phyloP scores from a whole-genome alignment of 805 yeast genomes.

The Saturnispora hagleri region DNA sequence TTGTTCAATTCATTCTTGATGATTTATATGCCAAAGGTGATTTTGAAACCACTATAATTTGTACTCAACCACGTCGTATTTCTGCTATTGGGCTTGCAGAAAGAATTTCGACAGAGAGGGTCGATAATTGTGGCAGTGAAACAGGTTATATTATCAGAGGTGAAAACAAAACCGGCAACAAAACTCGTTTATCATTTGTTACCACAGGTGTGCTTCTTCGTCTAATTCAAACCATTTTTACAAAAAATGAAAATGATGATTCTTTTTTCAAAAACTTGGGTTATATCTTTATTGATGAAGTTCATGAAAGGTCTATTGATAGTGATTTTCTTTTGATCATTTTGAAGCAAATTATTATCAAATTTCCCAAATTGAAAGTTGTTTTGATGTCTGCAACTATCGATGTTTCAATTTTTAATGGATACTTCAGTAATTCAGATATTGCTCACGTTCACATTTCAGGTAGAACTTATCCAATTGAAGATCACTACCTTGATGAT shows the following conservation, averaged over 20 bases:
- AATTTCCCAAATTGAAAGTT: conserved; percentile 49
- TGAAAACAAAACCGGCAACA: conserved; percentile 53
- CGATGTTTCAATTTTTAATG: conserved; percentile 54
- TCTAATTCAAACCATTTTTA: conserved; percentile 55
- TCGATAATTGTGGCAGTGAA: conserved; percentile 55
- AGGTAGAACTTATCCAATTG: conserved; percentile 90
- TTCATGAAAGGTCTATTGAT: conserved; percentile 92
- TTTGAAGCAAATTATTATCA: conserved; percentile 49
- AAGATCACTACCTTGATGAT: conserved; percentile 64
- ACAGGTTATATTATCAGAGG: conserved; percentile 90
- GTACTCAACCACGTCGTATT: conserved; percentile 95
- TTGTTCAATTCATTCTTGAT: conserved; percentile 83
- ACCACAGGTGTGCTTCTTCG: conserved; percentile 89
- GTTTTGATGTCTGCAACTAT: conserved; percentile 94
- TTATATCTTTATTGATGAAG: conserved; percentile 84
- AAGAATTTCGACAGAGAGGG: conserved; percentile 80
- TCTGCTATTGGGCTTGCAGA: conserved; percentile 93
- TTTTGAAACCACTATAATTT: conserved; percentile 53
- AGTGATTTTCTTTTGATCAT: conserved; percentile 77
- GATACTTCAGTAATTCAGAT: conserved; percentile 42
- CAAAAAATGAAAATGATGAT: conserved; percentile 18
- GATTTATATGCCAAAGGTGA: conserved; percentile 40
- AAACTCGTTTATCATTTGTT: conserved; percentile 74
- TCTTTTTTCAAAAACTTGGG: conserved; percentile 46
- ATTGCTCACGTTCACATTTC: conserved; percentile 69